Evolutionary conservation across 176 grass and related monocot species (phyloP), one percentile per base, ranked within the genome.

Genomic region (Chrysopogon serrulatus): DNA sequence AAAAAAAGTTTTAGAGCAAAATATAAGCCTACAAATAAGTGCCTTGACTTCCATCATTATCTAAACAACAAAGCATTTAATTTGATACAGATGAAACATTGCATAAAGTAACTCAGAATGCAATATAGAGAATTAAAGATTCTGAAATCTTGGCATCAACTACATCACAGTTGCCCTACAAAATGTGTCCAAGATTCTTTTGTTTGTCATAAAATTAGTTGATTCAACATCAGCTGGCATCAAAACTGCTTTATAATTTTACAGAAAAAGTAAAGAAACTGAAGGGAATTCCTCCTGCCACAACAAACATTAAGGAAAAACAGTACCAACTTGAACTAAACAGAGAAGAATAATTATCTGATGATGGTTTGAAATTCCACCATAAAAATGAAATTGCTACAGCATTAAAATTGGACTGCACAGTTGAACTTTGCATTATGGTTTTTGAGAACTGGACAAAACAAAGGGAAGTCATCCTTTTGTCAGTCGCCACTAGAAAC

Each of bases 81-180:
- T 45, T 82, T 73, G 39, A 62, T 82, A 61, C 34, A 28, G 40
- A 45, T 43, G 7, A 61, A 45, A 73, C 40, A 64, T 13, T 32
- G 24, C 56, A 74, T 35, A 73, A 33, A 54, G 67, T 62, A 62
- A 62, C 68, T 54, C 17, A n/a, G 40, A 15, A 32, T 6, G 71
- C n/a, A 62, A 11, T 77, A 62, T 61, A 77, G 28, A 81, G 76
- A 45, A 68, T 23, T 61, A 39, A 74, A 44, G 54, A 63, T 87
- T 76, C 48, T 68, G 62, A 68, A 86, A 44, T 74, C 17, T 39
- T 34, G n/a, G 36, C 5, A 37, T 26, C 30, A 63, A 31, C 54
- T 28, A 42, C 5, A 12, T 66, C 11, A 49, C 37, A 34, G 34
- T 35, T 27, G 66, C 10, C 35, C 21, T 54, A 42, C 56, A 79